Evolutionary conservation across 164 flowering plant species (phyloP).

Genomic region (Santalum album): DNA sequence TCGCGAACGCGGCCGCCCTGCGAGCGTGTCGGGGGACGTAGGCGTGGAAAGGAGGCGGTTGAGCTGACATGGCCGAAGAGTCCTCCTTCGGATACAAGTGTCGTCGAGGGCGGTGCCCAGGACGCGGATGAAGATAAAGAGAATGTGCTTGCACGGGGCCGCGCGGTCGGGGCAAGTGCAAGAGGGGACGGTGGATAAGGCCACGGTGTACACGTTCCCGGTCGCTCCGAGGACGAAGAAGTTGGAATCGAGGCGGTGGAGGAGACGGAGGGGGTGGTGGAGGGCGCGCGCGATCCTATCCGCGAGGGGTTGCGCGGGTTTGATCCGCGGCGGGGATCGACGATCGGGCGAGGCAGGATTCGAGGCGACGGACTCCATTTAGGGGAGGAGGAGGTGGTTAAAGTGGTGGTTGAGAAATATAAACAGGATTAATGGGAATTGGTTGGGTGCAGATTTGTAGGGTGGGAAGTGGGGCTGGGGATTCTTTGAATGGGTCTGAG

Average conservation of each 20-base stretch:
- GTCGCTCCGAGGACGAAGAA: constrained; percentile 80
- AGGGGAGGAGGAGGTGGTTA: not conserved
- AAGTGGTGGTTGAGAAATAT: not conserved
- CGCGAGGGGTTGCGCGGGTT: constrained; percentile 34
- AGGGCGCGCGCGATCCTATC: constrained; percentile 66
- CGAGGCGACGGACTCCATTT: constrained; percentile 40
- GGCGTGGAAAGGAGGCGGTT: constrained; percentile 41
- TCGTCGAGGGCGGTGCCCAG: constrained; percentile 53
- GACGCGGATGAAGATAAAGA: constrained; percentile 63
- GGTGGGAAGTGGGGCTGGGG: constrained; percentile 5
- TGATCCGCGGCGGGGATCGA: constrained; percentile 12
- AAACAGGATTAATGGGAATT: not conserved
- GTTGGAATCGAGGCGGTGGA: constrained; percentile 49
- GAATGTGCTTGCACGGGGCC: constrained; percentile 81
- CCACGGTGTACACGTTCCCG: constrained; percentile 73
- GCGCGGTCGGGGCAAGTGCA: constrained; percentile 88
- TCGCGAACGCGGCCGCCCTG: constrained; percentile 34
- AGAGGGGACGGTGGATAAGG: constrained; percentile 38
- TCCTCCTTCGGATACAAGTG: constrained; percentile 39
- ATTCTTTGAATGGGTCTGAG: constrained; percentile 32
- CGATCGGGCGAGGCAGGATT: constrained; percentile 26
- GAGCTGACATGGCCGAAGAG: constrained; percentile 58
- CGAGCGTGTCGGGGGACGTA: constrained; percentile 36
- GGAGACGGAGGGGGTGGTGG: constrained; percentile 65
- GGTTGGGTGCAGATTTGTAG: constrained; percentile 6